Base-by-base conservation (phyloP, 495 filamentous ascomycete species). In the Opeltia flavorubescens region DNA sequence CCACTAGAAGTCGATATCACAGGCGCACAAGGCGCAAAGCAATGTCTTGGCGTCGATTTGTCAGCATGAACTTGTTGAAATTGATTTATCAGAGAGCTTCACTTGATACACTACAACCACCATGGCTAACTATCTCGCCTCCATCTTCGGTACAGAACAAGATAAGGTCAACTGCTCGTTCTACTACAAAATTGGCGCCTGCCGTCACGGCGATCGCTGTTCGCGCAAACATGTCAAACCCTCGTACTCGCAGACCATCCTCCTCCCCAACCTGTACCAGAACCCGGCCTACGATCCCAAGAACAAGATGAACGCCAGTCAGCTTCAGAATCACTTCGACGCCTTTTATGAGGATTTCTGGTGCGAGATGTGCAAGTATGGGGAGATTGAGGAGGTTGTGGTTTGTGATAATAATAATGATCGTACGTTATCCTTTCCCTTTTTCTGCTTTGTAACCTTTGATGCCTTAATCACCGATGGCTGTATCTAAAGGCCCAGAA, bases 321-420 rank as follows among this genome's bases (percentile, higher is more conserved):
- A 98, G 71, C 80, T 95, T 61, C 89, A 95, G 69, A 93, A 89
- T 68, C 91, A 98, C 72, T 98, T 96, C 61, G 93, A 98, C 67
- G 89, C 91, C 55, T 98, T 98, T 70, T 98, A 98, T 71, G 91
- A 98, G 69, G 91, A 98, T 64, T 81, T 98, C 54, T 98, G 91
- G 86, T 95, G 89, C 71, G 91, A 98, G 75, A 85, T 98, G 82
- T 89, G 84, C 80, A 82, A 85, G 65, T 89, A 88, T 61, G 86
- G 86, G 43, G 86, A 93, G 69, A 66, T 88, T 11, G 86, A 93
- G 68, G 86, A 93, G 62, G 72, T 93, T 26, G 86, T 93, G 7
- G 83, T 89, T 2, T 93, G 86, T 62, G 86, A 91, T 66, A 89
- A 93, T 62, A 96, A 95, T 66, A 95, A 95, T 70, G 89, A 95